Percentiles rank a stretch among this genome's conserved stretches.
phyloP scores from a whole-genome alignment of 805 yeast genomes.

The Candida nonsorbophila region DNA sequence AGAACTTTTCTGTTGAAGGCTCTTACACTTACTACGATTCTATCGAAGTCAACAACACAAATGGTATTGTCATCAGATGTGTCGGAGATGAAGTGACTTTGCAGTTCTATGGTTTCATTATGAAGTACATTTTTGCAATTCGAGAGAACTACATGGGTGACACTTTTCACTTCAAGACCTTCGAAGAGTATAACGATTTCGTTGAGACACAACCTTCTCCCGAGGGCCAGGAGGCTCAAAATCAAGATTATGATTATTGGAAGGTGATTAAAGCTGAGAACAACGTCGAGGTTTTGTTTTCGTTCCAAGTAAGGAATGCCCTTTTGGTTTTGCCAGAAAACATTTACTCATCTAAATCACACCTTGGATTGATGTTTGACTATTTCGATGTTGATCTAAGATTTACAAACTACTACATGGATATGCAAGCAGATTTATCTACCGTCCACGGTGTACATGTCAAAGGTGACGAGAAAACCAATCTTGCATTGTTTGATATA shows the following conservation, averaged over 20 bases:
- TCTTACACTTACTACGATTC: constrained; percentile 56
- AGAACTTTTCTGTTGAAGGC: constrained; percentile 58
- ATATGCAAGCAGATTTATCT: constrained; percentile 68
- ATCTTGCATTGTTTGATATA: constrained; percentile 19
- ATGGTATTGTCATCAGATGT: constrained; percentile 62
- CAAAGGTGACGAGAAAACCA: constrained; percentile 17
- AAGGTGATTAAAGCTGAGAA: constrained; percentile 48
- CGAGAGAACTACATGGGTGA: constrained; percentile 92
- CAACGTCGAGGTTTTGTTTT: constrained; percentile 73
- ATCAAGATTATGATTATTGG: constrained; percentile 25
- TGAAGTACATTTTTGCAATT: constrained; percentile 68
- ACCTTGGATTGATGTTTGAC: constrained; percentile 58
- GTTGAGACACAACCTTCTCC: not conserved
- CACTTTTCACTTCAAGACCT: constrained; percentile 71
- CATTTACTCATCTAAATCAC: constrained; percentile 59
- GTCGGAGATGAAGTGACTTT: constrained; percentile 62
- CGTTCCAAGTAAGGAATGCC: constrained; percentile 67
- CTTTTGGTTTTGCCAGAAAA: constrained; percentile 68
- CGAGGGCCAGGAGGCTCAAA: constrained; percentile 1
- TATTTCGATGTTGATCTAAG: constrained; percentile 74
- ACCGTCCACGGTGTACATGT: constrained; percentile 43
- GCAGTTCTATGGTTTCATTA: constrained; percentile 72
- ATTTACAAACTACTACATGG: constrained; percentile 90
- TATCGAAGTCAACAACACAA: constrained; percentile 62
- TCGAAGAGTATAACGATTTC: constrained; percentile 67